Conservation (phyloP, 345 rosid species). For the Populus tremula region DNA sequence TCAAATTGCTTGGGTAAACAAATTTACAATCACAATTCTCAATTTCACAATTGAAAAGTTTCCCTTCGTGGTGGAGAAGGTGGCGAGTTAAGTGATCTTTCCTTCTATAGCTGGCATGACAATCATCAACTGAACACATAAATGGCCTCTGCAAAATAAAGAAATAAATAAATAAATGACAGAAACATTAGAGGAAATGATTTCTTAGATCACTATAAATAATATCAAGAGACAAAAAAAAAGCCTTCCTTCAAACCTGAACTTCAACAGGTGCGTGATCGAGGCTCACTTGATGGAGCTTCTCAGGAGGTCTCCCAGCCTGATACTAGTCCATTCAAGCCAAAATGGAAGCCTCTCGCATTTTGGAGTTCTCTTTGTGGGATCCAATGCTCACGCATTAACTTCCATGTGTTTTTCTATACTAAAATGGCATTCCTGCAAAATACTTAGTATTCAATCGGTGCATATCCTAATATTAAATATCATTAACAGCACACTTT, state of each 20-base stretch:
- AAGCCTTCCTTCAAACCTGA: constrained; percentile 40
- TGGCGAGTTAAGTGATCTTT: constrained; percentile 92
- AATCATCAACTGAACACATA: constrained; percentile 59
- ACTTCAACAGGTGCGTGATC: constrained; percentile 51
- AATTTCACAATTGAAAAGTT: constrained; percentile 60
- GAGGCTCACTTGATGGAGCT: constrained; percentile 95
- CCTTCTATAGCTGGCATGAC: constrained; percentile 70
- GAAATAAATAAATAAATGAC: background rate
- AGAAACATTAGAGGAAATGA: background rate
- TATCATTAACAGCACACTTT: background rate
- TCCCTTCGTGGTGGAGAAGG: constrained; percentile 63
- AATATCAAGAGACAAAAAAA: background rate
- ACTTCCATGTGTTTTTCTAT: constrained; percentile 15
- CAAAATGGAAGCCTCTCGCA: constrained; percentile 68
- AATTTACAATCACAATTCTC: constrained; percentile 57
- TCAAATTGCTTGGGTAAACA: constrained; percentile 49
- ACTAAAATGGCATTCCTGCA: constrained; percentile 45
- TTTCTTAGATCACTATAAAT: background rate
- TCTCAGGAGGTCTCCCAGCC: constrained; percentile 99
- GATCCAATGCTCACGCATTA: constrained; percentile 98
- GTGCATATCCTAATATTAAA: background rate
- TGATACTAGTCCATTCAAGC: constrained; percentile 93
- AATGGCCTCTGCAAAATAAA: constrained; percentile 60
- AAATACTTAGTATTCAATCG: constrained; percentile 19
- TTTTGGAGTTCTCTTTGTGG: constrained; percentile 95